phyloP scores from a whole-genome alignment of 163 green algal genomes.

The Chloromonas sp. region DNA sequence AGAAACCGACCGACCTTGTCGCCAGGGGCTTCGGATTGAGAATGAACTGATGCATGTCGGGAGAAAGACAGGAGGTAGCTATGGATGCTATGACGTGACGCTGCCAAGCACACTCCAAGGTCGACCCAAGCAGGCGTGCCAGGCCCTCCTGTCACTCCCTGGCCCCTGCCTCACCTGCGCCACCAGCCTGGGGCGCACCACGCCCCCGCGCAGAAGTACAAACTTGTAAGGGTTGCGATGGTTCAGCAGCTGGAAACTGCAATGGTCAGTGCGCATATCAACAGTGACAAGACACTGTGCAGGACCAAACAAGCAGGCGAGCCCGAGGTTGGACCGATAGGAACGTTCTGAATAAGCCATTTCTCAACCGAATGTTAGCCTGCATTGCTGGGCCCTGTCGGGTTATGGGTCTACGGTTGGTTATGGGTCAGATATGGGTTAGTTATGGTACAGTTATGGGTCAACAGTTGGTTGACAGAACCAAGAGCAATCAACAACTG shows the following conservation, averaged over 20 bases:
- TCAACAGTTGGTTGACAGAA: no score
- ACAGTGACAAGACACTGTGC: background rate
- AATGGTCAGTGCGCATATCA: background rate
- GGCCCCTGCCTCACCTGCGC: background rate
- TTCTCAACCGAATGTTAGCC: no score
- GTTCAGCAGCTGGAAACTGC: constrained; percentile 1
- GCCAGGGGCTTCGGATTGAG: no score
- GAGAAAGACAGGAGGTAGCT: background rate
- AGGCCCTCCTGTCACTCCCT: background rate
- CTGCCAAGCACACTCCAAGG: background rate
- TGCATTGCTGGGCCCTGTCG: no score
- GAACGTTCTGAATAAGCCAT: no score
- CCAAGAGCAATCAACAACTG: no score
- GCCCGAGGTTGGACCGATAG: no score
- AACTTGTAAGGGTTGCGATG: background rate
- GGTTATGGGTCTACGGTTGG: no score
- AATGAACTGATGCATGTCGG: no score
- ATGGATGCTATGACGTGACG: background rate
- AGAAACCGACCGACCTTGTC: background rate
- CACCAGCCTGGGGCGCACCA: background rate
- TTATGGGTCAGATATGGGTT: no score
- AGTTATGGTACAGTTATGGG: no score
- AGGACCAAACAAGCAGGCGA: no score
- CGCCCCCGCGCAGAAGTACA: background rate
- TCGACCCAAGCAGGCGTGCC: background rate